Base-by-base conservation (phyloP, 2,329 filamentous ascomycete genomes). In the Trichoderma gracile region DNA sequence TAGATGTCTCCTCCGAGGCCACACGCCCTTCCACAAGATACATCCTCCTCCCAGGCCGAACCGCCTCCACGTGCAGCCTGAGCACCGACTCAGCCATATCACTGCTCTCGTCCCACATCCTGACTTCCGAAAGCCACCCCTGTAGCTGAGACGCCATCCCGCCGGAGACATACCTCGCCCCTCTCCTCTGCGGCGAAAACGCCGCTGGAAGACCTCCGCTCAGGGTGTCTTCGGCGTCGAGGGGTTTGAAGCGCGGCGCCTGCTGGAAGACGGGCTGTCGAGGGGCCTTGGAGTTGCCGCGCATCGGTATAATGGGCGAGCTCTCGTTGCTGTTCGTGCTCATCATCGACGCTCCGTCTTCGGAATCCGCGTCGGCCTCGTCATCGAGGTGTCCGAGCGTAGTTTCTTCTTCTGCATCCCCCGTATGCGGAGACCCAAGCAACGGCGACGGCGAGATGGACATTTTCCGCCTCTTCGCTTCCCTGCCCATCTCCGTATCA, bases 81-180 rank as follows among this genome's bases (percentile, higher is more conserved):
- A 73, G 64, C 1, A 63, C 67, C 5, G 68, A 56, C 7, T 65
- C 54, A 12, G 66, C 49, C n/a, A 63, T 65, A 15, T 63, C 19
- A 14, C 68, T 65, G 6, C 54, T 54, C 43, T 69, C 69, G 17
- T 74, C 72, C 73, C 73, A 74, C 12, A 74, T 74, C 65, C 75
- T 78, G 25, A 79, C 72, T 23, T 79, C 77, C 0, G 78, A 78
- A 10, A 80, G 70, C 76, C 77, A 78, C 15, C 74, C 74, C 65
- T 80, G 78, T 7, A 80, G 70, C 50, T 73, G 73, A 2, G 77
- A 74, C 1, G 78, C 78, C 23, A 80, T 68, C 0, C 78, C 78
- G 19, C 75, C 73, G 4, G 74, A 57, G 0, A 78, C 23, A 33
- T 78, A 80, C 60, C 69, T 74, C 14, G 66, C 71, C 17, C 77